phyloP scores from a whole-genome alignment of 257 asterid species.

The Euphrasia confusa region DNA sequence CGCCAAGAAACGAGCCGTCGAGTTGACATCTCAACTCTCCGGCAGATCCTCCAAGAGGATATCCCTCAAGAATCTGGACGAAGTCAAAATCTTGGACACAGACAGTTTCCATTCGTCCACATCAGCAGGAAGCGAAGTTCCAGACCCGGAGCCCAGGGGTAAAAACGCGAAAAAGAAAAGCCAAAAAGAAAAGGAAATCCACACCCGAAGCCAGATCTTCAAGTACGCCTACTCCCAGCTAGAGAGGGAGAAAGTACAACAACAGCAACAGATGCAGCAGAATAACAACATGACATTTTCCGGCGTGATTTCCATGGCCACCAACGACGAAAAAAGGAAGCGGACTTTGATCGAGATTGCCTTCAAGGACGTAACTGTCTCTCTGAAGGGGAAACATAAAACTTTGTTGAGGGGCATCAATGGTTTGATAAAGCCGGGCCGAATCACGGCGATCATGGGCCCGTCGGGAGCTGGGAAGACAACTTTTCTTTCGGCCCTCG shows the following conservation, averaged over 20 bases:
- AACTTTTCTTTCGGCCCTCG: constrained; percentile 58
- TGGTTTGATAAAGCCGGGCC: constrained; percentile 54
- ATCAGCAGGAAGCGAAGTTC: constrained; percentile 23
- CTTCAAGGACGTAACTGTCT: constrained; percentile 46
- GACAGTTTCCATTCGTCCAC: constrained; percentile 18
- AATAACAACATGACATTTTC: constrained; percentile 53
- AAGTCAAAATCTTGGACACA: constrained; percentile 32
- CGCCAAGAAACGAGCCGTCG: constrained; percentile 67
- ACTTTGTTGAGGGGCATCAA: constrained; percentile 43
- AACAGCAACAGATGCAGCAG: constrained; percentile 26
- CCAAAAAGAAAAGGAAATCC: constrained; percentile 38
- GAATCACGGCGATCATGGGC: constrained; percentile 56
- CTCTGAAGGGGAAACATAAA: constrained; percentile 51
- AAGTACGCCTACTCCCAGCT: constrained; percentile 55
- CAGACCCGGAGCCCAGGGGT: constrained; percentile 22
- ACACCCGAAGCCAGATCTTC: constrained; percentile 56
- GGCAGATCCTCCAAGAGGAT: constrained; percentile 53
- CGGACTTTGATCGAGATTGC: constrained; percentile 49
- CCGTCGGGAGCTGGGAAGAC: constrained; percentile 71
- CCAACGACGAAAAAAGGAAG: constrained; percentile 32
- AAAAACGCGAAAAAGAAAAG: constrained; percentile 28
- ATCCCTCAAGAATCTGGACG: constrained; percentile 33
- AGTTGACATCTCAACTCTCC: constrained; percentile 66
- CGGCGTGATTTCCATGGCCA: constrained; percentile 52
- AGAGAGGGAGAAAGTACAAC: constrained; percentile 52